Evolutionary conservation across 129 eudicot species (phyloP), one percentile per base, ranked within the genome.

Genomic region (Flaveria trinervia): DNA sequence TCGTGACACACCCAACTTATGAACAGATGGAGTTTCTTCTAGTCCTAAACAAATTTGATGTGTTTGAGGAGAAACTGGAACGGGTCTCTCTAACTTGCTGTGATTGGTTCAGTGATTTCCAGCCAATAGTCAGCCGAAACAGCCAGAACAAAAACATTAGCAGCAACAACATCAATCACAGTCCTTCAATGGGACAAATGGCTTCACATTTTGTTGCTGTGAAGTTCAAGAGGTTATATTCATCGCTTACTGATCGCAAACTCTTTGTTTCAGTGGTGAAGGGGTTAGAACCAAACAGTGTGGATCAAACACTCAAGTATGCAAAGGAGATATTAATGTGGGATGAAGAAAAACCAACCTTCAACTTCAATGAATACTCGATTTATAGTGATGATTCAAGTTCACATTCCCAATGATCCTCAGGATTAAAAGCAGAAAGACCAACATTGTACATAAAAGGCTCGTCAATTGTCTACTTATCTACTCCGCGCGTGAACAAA

Each of bases 51-150:
- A 95, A 95, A 81, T 91, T 78, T 49, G 99, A 95, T 39, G 60
- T 77, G 18, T 91, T 95, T 8, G 99, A 95, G 81, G 97, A 95
- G 68, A 91, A 88, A 80, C 75, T 95, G 5, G 99, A 95, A 72
- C 88, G 76, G 17, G 80, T 82, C 20, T 91, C 96, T 7, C 33
- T 95, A 72, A 87, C 87, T 8, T 71, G 59, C 49, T 95, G 99
- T 39, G 99, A 91, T 4, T 95, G 99, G 99, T 95, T 95, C 68
- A 77, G 78, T 73, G 99, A 95, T 77, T 95, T 91, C 75, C 88
- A 83, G 43, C 99, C 99, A 2, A 65, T 95, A 77, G 80, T 89
- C 1, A 95, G 99, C 80, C 88, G 85, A 0, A 82, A 86, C 69
- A 90, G 88, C 39, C 81, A 83, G 41, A 76, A 84, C 70, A 72